Percentiles rank a stretch among this genome's conserved stretches.
phyloP scores from a whole-genome alignment of 441 rosid genomes.

The Euphorbia celastroides region DNA sequence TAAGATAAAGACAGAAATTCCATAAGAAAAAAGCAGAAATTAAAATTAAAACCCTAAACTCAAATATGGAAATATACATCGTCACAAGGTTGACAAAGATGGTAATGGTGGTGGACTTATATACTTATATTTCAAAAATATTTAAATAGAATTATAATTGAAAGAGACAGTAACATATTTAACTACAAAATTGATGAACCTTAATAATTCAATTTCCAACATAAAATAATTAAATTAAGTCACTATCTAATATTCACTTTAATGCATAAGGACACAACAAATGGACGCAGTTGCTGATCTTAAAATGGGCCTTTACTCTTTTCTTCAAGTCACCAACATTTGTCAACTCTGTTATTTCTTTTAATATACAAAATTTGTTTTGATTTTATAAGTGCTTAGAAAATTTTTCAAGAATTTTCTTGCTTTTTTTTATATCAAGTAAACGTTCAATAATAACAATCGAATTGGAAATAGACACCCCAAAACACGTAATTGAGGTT shows the following conservation, averaged over 20 bases:
- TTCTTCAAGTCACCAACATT: conserved; percentile 23
- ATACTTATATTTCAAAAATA: neutral
- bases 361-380: neutral
- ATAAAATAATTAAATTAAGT: neutral
- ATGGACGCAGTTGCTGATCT: conserved; percentile 33
- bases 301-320: conserved; percentile 14
- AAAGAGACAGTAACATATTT: conserved; percentile 18
- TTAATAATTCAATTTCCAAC: conserved; percentile 1
- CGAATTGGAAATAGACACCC: too few relatives aligned
- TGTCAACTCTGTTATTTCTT: conserved; percentile 34
- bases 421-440: too few relatives aligned
- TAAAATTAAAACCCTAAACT: neutral
- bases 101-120: conserved; percentile 20
- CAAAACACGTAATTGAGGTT: too few relatives aligned
- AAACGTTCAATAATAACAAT: too few relatives aligned
- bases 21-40: neutral
- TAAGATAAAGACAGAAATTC: conserved; percentile 12
- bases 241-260: conserved; percentile 26
- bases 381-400: too few relatives aligned
- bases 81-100: conserved; percentile 41
- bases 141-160: conserved; percentile 10
- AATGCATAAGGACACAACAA: conserved; percentile 13
- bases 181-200: conserved; percentile 6
- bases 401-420: too few relatives aligned
- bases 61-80: conserved; percentile 13